Percentiles rank a stretch among this genome's conserved stretches.
Conservation (phyloP, 2,329 filamentous ascomycete species). For the Calonectria pteridis region DNA sequence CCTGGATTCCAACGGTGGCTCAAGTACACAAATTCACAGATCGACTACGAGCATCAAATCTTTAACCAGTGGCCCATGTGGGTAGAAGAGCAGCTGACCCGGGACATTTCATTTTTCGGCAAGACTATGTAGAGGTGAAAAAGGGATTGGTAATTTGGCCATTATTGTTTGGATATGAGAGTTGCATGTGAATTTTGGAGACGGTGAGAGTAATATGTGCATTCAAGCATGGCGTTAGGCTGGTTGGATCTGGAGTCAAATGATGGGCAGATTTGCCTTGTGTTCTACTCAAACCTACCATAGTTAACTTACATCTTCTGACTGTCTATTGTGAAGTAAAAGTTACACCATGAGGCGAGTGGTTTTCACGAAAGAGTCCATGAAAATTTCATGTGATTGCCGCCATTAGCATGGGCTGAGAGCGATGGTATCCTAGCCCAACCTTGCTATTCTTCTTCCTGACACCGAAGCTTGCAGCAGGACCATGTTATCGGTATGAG, state of each 20-base stretch:
- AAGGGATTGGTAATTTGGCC: background rate
- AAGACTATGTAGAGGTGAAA: slow-evolving; percentile 27
- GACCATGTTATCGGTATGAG: background rate
- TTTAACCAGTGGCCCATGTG: slow-evolving; percentile 68
- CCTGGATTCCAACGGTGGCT: slow-evolving; percentile 64
- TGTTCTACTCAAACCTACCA: background rate
- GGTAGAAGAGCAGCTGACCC: slow-evolving; percentile 64
- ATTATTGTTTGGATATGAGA: background rate
- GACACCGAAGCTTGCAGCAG: background rate
- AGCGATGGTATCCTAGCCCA: background rate
- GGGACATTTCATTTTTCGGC: slow-evolving; percentile 61
- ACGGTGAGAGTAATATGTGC: background rate
- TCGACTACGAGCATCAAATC: slow-evolving; percentile 57
- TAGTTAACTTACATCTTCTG: background rate
- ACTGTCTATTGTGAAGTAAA: background rate
- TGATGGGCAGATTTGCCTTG: background rate
- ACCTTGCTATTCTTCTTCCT: background rate
- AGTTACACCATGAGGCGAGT: background rate
- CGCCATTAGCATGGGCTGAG: background rate
- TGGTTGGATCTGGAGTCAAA: slow-evolving; percentile 4
- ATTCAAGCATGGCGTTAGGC: slow-evolving; percentile 22
- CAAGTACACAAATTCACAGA: slow-evolving; percentile 60
- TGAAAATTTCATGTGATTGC: background rate
- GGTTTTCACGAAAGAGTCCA: background rate
- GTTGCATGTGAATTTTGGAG: background rate